Percentiles rank a stretch among this genome's conserved stretches.
Evolutionary conservation across 1,284 basidiomycete species (phyloP).

Genomic region (Ganoderma boninense): DNA sequence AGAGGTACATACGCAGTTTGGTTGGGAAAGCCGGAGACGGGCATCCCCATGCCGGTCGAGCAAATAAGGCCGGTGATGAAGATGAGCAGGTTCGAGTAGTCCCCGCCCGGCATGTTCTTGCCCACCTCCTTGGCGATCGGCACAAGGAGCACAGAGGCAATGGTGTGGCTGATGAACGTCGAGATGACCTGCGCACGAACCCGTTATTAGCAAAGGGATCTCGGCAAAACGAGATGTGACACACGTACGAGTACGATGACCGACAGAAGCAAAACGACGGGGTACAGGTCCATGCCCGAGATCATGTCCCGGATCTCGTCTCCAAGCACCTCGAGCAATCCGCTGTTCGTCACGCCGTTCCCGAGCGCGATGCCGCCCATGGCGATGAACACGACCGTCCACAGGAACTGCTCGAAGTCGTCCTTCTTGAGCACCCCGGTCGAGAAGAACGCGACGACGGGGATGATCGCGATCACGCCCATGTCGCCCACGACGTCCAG

Average conservation of each 20-base stretch:
- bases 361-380: slow-evolving; percentile 99
- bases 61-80: too few relatives aligned
- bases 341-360: slow-evolving; percentile 92
- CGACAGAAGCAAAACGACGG: slow-evolving; percentile 87
- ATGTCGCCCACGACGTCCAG: slow-evolving; percentile 91
- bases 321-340: slow-evolving; percentile 85
- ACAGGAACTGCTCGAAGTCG: slow-evolving; percentile 94
- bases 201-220: neutral
- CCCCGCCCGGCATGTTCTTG: too few relatives aligned
- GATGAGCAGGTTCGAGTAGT: too few relatives aligned
- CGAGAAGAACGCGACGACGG: slow-evolving; percentile 94
- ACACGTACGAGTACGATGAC: slow-evolving; percentile 83
- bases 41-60: too few relatives aligned
- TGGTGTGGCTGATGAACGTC: too few relatives aligned
- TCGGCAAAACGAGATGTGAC: slow-evolving; percentile 12
- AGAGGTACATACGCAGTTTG: too few relatives aligned
- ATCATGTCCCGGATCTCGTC: slow-evolving; percentile 74
- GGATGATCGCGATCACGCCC: slow-evolving; percentile 96
- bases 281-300: slow-evolving; percentile 77
- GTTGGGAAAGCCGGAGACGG: too few relatives aligned
- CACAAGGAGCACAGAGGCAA: too few relatives aligned
- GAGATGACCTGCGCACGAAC: too few relatives aligned
- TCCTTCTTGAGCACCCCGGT: slow-evolving; percentile 96
- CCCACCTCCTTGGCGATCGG: too few relatives aligned
- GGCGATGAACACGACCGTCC: slow-evolving; percentile 95